These are phyloP conservation scores for Fusarium dlaminii DNA, from an alignment of 2,329 filamentous ascomycete genomes.

Conservation along the genomic window DNA sequence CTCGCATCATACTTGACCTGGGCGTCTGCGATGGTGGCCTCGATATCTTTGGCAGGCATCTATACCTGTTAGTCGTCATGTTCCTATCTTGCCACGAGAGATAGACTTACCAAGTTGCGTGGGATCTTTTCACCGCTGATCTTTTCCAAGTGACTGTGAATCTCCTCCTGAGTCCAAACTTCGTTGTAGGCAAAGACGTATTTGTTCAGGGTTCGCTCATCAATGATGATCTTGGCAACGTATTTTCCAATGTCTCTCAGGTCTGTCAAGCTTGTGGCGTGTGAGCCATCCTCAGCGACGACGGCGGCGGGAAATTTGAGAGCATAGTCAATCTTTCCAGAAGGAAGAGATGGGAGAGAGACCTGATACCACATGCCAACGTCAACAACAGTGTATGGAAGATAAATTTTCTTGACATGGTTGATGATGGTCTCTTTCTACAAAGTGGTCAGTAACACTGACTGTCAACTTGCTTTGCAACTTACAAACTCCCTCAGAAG, in stretches of 20 bases:
- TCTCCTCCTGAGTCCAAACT: conserved; percentile 56
- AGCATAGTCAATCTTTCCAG: conserved; percentile 43
- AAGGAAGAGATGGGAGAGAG: conserved; percentile 42
- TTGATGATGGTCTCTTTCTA: conserved; percentile 61
- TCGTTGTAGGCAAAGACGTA: conserved; percentile 60
- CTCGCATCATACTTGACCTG: not conserved
- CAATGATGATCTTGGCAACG: conserved; percentile 60
- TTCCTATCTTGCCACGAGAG: too few species aligned
- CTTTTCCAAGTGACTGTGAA: conserved; percentile 57
- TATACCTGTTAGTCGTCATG: not conserved
- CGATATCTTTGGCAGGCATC: conserved; percentile 12
- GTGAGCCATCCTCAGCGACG: conserved; percentile 58
- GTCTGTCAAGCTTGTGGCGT: conserved; percentile 56
- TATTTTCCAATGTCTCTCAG: conserved; percentile 63
- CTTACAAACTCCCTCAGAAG: conserved; percentile 16
- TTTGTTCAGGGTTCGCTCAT: conserved; percentile 63
- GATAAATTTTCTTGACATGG: conserved; percentile 56
- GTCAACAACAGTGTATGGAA: conserved; percentile 67
- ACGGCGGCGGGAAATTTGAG: conserved; percentile 47
- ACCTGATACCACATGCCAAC: conserved; percentile 68
- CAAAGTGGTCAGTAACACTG: not conserved
- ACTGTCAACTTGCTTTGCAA: not conserved
- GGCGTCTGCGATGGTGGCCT: not conserved
- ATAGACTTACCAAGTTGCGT: conserved; percentile 16
- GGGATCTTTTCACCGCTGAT: conserved; percentile 58